A percentile compares a stretch with the other conserved stretches of the same genome.
Conservation (phyloP, 164 flowering plant genomes). For the Magnolia kwangsiensis region DNA sequence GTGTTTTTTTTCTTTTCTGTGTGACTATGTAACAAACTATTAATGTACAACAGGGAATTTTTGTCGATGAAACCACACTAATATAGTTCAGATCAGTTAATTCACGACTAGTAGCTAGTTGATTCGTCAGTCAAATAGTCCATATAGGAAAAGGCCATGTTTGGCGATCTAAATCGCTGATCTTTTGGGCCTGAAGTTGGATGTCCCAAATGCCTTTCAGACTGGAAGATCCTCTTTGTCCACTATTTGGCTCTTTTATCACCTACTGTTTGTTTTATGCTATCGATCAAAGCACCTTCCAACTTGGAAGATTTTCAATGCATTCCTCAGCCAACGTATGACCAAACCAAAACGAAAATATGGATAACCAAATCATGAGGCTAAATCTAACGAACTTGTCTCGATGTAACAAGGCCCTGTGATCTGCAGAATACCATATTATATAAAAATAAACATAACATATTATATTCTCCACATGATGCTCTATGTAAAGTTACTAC, state of each 20-base stretch:
- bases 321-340: background rate
- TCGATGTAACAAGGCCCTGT: background rate
- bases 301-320: background rate
- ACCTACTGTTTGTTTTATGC: background rate
- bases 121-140: too few species aligned
- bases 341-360: background rate
- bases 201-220: background rate
- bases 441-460: background rate
- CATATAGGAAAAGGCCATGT: background rate
- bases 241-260: background rate
- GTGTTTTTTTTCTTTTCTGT: too few species aligned
- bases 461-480: background rate
- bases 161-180: background rate
- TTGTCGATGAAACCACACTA: too few species aligned
- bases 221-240: background rate
- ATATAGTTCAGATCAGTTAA: too few species aligned
- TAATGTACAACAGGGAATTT: too few species aligned
- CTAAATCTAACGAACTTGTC: background rate
- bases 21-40: too few species aligned
- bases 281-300: background rate
- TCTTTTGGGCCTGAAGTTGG: background rate
- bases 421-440: background rate
- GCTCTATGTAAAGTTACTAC: background rate
- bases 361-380: background rate
- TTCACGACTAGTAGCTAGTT: too few species aligned